phyloP scores from a whole-genome alignment of 495 filamentous ascomycete species.

The Annulohypoxylon maeteangense region DNA sequence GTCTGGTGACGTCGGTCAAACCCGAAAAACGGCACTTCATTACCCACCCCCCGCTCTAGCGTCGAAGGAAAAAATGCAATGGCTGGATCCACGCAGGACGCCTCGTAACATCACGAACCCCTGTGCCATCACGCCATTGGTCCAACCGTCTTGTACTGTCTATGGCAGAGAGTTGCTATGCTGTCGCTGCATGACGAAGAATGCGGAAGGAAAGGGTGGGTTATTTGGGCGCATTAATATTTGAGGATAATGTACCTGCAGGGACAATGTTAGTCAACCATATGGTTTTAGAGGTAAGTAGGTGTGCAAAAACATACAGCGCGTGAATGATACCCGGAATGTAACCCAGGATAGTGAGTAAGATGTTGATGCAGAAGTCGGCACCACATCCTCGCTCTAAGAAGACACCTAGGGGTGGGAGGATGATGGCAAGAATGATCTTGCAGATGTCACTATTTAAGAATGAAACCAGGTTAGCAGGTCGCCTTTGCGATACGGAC shows the following conservation, averaged over 20 bases:
- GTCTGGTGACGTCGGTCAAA: conserved; percentile 39
- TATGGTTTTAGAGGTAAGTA: not conserved
- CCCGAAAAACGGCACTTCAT: conserved; percentile 17
- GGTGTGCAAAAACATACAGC: conserved; percentile 58
- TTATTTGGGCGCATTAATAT: conserved; percentile 49
- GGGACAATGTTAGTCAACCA: conserved; percentile 25
- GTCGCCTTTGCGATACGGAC: not conserved
- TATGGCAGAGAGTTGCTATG: conserved; percentile 34
- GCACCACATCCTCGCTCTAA: conserved; percentile 85
- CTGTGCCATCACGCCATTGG: conserved; percentile 28
- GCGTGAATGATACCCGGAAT: conserved; percentile 81
- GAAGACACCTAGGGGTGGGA: conserved; percentile 92
- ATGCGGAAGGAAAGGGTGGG: conserved; percentile 20
- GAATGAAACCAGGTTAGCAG: conserved; percentile 9
- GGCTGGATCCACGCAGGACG: conserved; percentile 34
- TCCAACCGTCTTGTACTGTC: conserved; percentile 23
- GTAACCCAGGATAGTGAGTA: conserved; percentile 84
- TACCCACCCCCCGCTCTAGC: conserved; percentile 9
- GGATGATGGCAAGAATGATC: conserved; percentile 86
- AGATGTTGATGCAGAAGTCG: conserved; percentile 88
- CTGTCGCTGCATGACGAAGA: conserved; percentile 28
- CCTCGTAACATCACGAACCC: conserved; percentile 34
- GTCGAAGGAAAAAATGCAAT: conserved; percentile 15
- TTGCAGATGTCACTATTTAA: conserved; percentile 81
- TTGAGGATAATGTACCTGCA: conserved; percentile 61